Evolutionary conservation across 2,329 filamentous ascomycete species (phyloP).

Genomic region (Fusarium phyllophilum): DNA sequence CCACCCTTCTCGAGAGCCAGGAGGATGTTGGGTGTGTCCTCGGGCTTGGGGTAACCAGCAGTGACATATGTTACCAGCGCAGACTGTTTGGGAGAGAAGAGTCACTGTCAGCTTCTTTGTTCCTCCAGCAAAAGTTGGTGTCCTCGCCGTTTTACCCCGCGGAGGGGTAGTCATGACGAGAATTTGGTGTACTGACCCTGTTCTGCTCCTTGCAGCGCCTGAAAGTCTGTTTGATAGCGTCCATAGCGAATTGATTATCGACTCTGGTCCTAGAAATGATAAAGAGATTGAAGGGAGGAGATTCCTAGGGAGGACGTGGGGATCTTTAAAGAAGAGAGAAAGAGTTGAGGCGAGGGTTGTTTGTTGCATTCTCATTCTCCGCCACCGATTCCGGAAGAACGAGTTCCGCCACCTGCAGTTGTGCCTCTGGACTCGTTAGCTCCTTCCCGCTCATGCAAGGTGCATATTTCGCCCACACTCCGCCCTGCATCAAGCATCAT

Average conservation of each 20-base stretch:
- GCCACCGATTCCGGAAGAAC: conserved; percentile 47
- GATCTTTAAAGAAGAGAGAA: conserved; percentile 25
- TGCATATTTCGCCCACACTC: conserved; percentile 36
- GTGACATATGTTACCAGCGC: conserved; percentile 97
- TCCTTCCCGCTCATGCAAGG: conserved; percentile 37
- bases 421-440: conserved; percentile 26
- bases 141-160: conserved; percentile 37
- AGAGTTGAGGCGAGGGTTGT: conserved; percentile 8
- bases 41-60: conserved; percentile 86
- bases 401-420: conserved; percentile 42
- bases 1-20: conserved; percentile 93
- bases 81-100: conserved; percentile 59
- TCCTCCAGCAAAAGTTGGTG: neutral
- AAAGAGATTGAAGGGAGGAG: neutral
- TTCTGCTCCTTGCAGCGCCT: conserved; percentile 68
- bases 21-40: conserved; percentile 84
- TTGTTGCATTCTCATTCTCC: conserved; percentile 25
- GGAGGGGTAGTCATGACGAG: conserved; percentile 42
- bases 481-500: conserved; percentile 37
- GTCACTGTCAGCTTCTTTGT: conserved; percentile 35
- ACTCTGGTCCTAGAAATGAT: conserved; percentile 9
- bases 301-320: conserved; percentile 9
- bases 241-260: conserved; percentile 55
- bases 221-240: conserved; percentile 68
- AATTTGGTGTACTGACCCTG: conserved; percentile 56